Evolutionary conservation across 1,139 yeast species (phyloP).

Genomic region (Taiozyma sp.): DNA sequence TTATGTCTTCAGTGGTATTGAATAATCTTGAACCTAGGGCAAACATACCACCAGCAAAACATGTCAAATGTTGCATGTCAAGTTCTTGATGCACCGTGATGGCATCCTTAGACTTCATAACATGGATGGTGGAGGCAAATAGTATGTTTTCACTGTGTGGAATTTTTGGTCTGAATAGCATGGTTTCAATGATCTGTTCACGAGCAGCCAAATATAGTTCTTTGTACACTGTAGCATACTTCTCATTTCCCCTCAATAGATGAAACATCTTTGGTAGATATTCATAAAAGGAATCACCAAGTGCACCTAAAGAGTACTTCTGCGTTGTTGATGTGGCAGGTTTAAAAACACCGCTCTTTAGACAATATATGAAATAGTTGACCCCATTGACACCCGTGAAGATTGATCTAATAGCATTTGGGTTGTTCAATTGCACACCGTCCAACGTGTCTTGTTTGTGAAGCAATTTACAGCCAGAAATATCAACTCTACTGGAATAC

Average conservation of each 20-base stretch:
- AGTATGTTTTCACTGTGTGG: constrained; percentile 26
- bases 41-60: constrained; percentile 71
- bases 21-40: constrained; percentile 61
- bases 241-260: constrained; percentile 41
- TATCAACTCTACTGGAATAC: constrained; percentile 39
- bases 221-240: constrained; percentile 12
- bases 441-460: constrained; percentile 24
- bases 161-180: constrained; percentile 38
- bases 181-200: constrained; percentile 32
- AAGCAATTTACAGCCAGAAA: constrained; percentile 41
- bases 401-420: constrained; percentile 30
- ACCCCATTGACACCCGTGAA: constrained; percentile 21
- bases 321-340: constrained; percentile 9
- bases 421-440: constrained; percentile 27
- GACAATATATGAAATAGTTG: constrained; percentile 19
- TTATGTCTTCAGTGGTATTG: constrained; percentile 44
- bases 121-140: constrained; percentile 19
- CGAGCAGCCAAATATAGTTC: constrained; percentile 33
- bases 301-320: constrained; percentile 44
- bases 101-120: constrained; percentile 7
- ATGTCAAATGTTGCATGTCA: constrained; percentile 51
- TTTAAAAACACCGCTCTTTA: constrained; percentile 19
- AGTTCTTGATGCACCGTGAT: constrained; percentile 20
- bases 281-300: constrained; percentile 67
- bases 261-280: constrained; percentile 53